These are phyloP conservation scores for Dipteronia dyeriana DNA, from an alignment of 345 rosid species.

Conservation along the genomic window DNA sequence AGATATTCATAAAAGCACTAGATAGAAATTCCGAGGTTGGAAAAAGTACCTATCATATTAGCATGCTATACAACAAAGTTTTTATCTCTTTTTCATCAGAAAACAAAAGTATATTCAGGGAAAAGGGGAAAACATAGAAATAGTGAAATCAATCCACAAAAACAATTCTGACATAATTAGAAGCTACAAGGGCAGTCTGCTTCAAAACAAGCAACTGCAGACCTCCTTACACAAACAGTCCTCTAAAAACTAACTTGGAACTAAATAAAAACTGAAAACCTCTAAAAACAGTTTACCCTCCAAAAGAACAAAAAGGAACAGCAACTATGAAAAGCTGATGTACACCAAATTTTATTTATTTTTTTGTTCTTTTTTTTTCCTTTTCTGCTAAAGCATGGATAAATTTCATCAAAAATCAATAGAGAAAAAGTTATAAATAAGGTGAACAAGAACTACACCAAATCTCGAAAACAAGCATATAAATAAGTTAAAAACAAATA, in stretches of 20 bases:
- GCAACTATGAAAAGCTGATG: neutral
- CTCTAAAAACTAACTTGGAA: neutral
- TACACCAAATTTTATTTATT: neutral
- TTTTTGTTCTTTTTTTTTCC: neutral
- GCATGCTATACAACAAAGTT: neutral
- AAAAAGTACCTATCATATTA: neutral
- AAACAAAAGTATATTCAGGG: neutral
- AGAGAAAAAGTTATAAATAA: neutral
- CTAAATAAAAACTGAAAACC: neutral
- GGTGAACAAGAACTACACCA: neutral
- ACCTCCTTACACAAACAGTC: neutral
- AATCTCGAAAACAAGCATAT: neutral
- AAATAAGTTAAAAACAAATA: neutral
- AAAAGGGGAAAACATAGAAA: neutral
- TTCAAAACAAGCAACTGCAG: neutral
- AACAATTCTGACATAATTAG: neutral
- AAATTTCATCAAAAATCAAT: neutral
- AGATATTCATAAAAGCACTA: constrained; percentile 17
- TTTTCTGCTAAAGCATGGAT: neutral
- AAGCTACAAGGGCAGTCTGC: neutral
- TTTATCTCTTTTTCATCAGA: neutral
- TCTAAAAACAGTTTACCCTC: neutral
- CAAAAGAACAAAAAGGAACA: neutral
- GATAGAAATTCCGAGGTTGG: constrained; percentile 3
- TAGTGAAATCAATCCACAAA: neutral